Percentiles rank a stretch among this genome's conserved stretches.
Conservation (phyloP, 2,329 filamentous ascomycete genomes). For the Sclerotinia trifoliorum region DNA sequence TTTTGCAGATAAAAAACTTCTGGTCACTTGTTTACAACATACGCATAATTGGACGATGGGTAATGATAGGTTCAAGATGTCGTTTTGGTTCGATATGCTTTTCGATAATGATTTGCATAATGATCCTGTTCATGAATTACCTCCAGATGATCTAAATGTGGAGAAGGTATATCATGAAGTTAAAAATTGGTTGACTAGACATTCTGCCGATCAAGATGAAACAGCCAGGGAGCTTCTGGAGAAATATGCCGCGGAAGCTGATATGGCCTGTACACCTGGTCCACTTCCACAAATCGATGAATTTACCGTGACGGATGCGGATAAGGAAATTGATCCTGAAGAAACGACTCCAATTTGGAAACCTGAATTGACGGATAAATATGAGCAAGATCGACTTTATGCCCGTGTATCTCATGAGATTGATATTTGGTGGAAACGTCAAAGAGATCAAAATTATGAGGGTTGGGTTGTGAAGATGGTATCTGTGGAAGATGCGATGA, state of each 20-base stretch:
- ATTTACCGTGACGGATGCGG: conserved; percentile 14
- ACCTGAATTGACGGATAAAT: conserved; percentile 52
- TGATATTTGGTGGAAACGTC: conserved; percentile 63
- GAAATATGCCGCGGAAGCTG: conserved; percentile 49
- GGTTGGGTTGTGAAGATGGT: conserved; percentile 60
- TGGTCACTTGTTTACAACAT: conserved; percentile 65
- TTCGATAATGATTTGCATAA: conserved; percentile 58
- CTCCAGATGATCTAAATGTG: conserved; percentile 50
- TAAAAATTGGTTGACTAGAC: conserved; percentile 61
- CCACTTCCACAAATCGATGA: conserved; percentile 29
- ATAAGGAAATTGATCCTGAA: conserved; percentile 29
- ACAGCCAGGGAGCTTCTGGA: conserved; percentile 54
- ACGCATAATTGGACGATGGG: conserved; percentile 69
- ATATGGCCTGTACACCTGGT: conserved; percentile 39
- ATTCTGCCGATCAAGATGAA: conserved; percentile 55
- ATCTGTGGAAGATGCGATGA: conserved; percentile 57
- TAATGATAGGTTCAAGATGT: conserved; percentile 68
- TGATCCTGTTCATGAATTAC: conserved; percentile 52
- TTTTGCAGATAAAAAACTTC: conserved; percentile 59
- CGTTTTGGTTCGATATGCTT: conserved; percentile 65
- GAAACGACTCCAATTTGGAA: conserved; percentile 38
- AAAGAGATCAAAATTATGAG: conserved; percentile 59
- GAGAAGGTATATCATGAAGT: conserved; percentile 60
- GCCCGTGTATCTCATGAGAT: conserved; percentile 63
- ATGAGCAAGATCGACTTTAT: conserved; percentile 58